A percentile compares a stretch with the other conserved stretches of the same genome.
These are phyloP conservation scores for Salix exigua DNA, from an alignment of 345 rosid genomes.

Conservation along the genomic window DNA sequence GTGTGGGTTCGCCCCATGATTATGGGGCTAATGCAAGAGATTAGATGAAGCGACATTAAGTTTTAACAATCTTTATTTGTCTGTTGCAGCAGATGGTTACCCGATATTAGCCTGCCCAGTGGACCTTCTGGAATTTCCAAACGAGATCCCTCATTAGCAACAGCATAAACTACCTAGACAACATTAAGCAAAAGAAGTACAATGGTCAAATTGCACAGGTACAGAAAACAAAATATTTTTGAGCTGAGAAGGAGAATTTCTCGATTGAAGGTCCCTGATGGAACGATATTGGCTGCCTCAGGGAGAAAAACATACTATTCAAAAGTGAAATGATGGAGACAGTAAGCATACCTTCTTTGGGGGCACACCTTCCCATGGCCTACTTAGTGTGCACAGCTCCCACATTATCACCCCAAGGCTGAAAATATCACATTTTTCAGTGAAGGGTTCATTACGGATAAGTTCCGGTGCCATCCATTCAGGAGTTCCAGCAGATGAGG, in stretches of 20 bases:
- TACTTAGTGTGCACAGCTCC: conserved; percentile 85
- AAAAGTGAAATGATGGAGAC: neutral
- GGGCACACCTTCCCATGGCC: conserved; percentile 97
- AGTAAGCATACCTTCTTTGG: conserved; percentile 66
- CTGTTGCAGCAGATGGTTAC: conserved; percentile 24
- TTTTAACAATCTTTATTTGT: neutral
- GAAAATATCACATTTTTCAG: conserved; percentile 96
- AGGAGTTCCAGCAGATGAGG: conserved; percentile 94
- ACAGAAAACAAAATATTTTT: neutral
- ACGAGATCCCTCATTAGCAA: conserved; percentile 82
- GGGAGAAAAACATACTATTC: neutral
- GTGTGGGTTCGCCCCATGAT: too few species aligned
- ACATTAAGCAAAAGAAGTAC: neutral
- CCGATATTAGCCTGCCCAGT: conserved; percentile 79
- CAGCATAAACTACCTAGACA: conserved; percentile 80
- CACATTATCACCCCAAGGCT: conserved; percentile 98
- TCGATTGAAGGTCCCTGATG: neutral
- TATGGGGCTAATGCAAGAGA: neutral
- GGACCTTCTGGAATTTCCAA: conserved; percentile 91
- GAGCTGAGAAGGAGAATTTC: neutral
- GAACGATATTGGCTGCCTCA: neutral
- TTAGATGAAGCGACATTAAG: neutral
- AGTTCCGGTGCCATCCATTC: conserved; percentile 99
- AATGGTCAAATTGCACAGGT: neutral
- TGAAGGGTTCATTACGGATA: conserved; percentile 79